These are phyloP conservation scores for Stereum hirsutum DNA, from an alignment of 1,284 basidiomycete genomes.

Conservation along the genomic window DNA sequence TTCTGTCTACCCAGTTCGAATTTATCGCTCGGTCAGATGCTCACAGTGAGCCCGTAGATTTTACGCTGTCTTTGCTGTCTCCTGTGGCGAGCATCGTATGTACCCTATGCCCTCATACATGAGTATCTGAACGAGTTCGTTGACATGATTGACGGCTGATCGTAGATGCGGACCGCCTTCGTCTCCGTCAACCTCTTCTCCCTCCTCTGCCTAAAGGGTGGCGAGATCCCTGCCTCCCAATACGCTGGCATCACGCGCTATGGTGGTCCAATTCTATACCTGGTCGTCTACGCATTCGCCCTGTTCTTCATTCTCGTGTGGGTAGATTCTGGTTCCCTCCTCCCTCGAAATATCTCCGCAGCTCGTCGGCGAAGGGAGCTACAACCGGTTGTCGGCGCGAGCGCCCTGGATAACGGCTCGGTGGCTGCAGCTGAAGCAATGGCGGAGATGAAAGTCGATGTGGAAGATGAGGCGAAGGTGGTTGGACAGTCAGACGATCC, in stretches of 20 bases:
- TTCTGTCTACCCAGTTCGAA: not conserved
- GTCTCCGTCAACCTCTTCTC: slow-evolving; percentile 74
- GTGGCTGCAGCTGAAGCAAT: no score
- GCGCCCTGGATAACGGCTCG: not conserved
- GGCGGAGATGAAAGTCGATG: slow-evolving; percentile 27
- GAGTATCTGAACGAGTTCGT: no score
- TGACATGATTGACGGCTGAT: not conserved
- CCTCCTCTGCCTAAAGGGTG: slow-evolving; percentile 56
- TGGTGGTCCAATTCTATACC: slow-evolving; percentile 71
- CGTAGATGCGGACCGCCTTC: slow-evolving; percentile 50
- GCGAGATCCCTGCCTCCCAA: slow-evolving; percentile 34
- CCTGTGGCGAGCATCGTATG: slow-evolving; percentile 65
- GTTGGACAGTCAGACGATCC: slow-evolving; percentile 42
- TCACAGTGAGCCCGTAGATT: slow-evolving; percentile 29
- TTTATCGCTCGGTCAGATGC: not conserved
- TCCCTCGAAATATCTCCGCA: slow-evolving; percentile 20
- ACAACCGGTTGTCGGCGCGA: not conserved
- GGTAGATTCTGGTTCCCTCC: slow-evolving; percentile 48
- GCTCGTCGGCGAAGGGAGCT: not conserved
- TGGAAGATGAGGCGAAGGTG: slow-evolving; percentile 41
- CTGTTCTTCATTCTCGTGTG: slow-evolving; percentile 51
- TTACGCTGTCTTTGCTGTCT: slow-evolving; percentile 55
- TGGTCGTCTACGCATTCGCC: slow-evolving; percentile 46
- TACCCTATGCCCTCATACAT: slow-evolving; percentile 9
- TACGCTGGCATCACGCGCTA: slow-evolving; percentile 49